Evolutionary conservation across 140 eudicot species (phyloP).

Genomic region (Flaveria floridana): DNA sequence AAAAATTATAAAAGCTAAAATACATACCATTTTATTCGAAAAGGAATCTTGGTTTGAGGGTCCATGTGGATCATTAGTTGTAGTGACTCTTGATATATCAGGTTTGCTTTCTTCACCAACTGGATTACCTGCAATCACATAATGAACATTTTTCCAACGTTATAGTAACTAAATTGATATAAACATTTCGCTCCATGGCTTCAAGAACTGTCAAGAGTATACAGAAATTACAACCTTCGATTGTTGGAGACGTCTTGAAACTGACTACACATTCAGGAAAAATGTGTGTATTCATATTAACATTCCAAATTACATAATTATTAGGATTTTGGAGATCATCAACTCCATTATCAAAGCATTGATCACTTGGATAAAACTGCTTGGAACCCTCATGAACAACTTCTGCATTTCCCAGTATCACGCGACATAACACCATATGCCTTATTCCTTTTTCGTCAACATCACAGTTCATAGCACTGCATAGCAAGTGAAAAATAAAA

Average conservation of each 20-base stretch:
- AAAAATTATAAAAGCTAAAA: background rate
- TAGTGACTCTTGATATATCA: constrained; percentile 44
- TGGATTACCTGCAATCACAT: constrained; percentile 27
- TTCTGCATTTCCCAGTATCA: constrained; percentile 87
- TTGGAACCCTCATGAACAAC: constrained; percentile 46
- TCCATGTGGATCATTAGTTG: constrained; percentile 31
- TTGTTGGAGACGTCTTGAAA: constrained; percentile 42
- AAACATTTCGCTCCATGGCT: background rate
- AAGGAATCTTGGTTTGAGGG: constrained; percentile 28
- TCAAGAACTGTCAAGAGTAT: background rate
- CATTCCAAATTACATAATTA: constrained; percentile 54
- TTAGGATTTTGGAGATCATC: constrained; percentile 65
- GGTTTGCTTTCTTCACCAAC: constrained; percentile 38
- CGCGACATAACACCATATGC: constrained; percentile 70
- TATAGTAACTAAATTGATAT: too few species aligned
- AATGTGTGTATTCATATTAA: constrained; percentile 59
- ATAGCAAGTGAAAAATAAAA: background rate
- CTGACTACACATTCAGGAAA: constrained; percentile 59
- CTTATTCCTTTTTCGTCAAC: constrained; percentile 55
- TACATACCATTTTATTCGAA: constrained; percentile 34
- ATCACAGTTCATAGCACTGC: constrained; percentile 48
- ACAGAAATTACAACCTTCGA: constrained; percentile 41
- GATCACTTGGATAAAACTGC: constrained; percentile 68
- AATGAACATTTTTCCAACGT: background rate
- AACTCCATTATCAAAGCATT: constrained; percentile 72